These are phyloP conservation scores for Sclerotinia glacialis DNA, from an alignment of 2,329 filamentous ascomycete species.

Conservation along the genomic window DNA sequence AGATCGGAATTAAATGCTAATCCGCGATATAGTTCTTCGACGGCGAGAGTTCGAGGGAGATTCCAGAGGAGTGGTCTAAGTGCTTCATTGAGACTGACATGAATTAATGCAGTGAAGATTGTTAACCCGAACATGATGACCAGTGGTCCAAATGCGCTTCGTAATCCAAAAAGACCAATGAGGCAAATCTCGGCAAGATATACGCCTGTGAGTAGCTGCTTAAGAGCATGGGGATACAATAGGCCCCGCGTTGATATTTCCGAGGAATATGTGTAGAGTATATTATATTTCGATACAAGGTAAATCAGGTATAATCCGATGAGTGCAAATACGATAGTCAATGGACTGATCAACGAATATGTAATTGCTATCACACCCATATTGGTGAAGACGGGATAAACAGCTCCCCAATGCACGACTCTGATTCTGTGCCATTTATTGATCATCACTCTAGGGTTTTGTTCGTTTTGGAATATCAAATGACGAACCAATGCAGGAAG, in stretches of 20 bases:
- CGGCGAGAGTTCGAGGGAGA: constrained; percentile 36
- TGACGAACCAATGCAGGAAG: constrained; percentile 57
- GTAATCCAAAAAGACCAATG: constrained; percentile 61
- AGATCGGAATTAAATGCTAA: constrained; percentile 35
- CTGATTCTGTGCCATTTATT: constrained; percentile 53
- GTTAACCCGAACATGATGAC: constrained; percentile 57
- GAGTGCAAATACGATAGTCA: constrained; percentile 63
- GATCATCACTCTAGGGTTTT: constrained; percentile 61
- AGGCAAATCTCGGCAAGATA: constrained; percentile 62
- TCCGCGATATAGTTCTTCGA: constrained; percentile 32
- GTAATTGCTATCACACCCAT: constrained; percentile 51
- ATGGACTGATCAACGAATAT: constrained; percentile 63
- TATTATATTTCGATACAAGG: constrained; percentile 62
- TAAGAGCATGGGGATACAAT: constrained; percentile 60
- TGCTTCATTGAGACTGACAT: constrained; percentile 42
- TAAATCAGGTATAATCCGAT: constrained; percentile 64
- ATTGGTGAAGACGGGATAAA: constrained; percentile 54
- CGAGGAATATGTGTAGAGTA: constrained; percentile 61
- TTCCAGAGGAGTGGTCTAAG: constrained; percentile 36
- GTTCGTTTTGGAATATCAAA: constrained; percentile 54
- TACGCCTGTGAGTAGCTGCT: constrained; percentile 61
- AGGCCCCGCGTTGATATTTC: constrained; percentile 63
- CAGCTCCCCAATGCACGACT: constrained; percentile 56
- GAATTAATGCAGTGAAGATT: constrained; percentile 54
- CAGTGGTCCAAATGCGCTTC: constrained; percentile 51